phyloP scores from a whole-genome alignment of 441 rosid genomes.

The Jatropha multifida region DNA sequence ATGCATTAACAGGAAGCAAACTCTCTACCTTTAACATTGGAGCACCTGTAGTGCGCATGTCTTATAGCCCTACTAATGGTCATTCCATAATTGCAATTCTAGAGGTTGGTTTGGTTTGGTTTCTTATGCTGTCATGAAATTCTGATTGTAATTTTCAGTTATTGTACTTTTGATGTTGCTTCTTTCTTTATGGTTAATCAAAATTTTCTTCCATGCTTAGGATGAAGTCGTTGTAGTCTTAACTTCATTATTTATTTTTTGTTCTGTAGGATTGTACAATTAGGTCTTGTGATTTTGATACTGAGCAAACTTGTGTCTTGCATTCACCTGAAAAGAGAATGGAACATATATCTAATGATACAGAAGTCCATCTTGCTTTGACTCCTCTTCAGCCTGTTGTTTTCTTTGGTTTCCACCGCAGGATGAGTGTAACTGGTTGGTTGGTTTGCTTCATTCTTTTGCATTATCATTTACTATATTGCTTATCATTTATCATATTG shows the following conservation, averaged over 20 bases:
- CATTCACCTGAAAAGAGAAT: conserved; percentile 95
- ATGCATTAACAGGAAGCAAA: conserved; percentile 93
- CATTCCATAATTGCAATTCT: conserved; percentile 86
- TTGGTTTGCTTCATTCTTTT: conserved; percentile 16
- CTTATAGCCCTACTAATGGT: conserved; percentile 80
- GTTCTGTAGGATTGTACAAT: conserved; percentile 85
- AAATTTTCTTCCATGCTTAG: not conserved
- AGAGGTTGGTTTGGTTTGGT: conserved; percentile 49
- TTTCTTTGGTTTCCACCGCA: conserved; percentile 86
- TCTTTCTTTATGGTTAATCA: too few relatives aligned
- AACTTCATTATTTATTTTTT: not conserved
- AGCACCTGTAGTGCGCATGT: conserved; percentile 81
- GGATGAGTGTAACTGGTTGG: conserved; percentile 98
- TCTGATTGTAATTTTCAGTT: not conserved
- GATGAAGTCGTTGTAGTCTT: too few relatives aligned
- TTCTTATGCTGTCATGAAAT: not conserved
- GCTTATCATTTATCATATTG: not conserved
- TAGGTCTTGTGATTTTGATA: conserved; percentile 94
- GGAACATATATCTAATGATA: conserved; percentile 70
- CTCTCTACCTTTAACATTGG: conserved; percentile 79
- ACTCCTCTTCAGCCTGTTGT: conserved; percentile 98
- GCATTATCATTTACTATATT: not conserved
- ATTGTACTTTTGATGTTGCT: not conserved
- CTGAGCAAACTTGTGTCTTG: conserved; percentile 91
- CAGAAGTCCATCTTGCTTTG: conserved; percentile 97